A percentile compares a stretch with the other conserved stretches of the same genome.
These are phyloP conservation scores for Geotrichum europaeum DNA, from an alignment of 1,139 yeast genomes.

Conservation along the genomic window DNA sequence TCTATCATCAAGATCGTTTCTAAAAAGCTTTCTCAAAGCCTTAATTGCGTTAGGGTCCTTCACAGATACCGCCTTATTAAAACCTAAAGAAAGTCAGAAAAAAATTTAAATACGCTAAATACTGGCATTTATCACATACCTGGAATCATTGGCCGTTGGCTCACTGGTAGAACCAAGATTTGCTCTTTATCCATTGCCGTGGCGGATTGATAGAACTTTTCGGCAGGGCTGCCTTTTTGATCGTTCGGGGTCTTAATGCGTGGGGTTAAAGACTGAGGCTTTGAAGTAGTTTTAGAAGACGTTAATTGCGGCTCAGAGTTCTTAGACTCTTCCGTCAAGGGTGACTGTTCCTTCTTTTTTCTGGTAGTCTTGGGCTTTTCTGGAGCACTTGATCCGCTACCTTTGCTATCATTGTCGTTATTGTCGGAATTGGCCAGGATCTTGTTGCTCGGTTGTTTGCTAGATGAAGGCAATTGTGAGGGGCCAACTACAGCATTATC, in stretches of 20 bases:
- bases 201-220: conserved; percentile 15
- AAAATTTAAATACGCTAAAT: conserved; percentile 20
- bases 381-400: not conserved
- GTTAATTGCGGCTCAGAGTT: not conserved
- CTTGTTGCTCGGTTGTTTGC: not conserved
- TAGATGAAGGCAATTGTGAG: not conserved
- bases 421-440: conserved; percentile 11
- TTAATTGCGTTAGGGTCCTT: conserved; percentile 76
- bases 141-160: not conserved
- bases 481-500: not conserved
- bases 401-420: conserved; percentile 3
- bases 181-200: conserved; percentile 16
- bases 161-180: conserved; percentile 12
- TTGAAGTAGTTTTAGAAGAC: not conserved
- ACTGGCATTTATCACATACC: not conserved
- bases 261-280: conserved; percentile 10
- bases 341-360: conserved; percentile 9
- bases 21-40: conserved; percentile 69
- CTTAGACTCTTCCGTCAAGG: not conserved
- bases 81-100: conserved; percentile 34
- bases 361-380: conserved; percentile 8
- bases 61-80: conserved; percentile 66
- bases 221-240: conserved; percentile 14
- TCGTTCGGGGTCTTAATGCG: conserved; percentile 10
- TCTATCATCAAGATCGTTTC: conserved; percentile 56